Percentiles rank a stretch among this genome's conserved stretches.
These are phyloP conservation scores for Trypanosoma avium DNA, from an alignment of 208 protist species.

Conservation along the genomic window DNA sequence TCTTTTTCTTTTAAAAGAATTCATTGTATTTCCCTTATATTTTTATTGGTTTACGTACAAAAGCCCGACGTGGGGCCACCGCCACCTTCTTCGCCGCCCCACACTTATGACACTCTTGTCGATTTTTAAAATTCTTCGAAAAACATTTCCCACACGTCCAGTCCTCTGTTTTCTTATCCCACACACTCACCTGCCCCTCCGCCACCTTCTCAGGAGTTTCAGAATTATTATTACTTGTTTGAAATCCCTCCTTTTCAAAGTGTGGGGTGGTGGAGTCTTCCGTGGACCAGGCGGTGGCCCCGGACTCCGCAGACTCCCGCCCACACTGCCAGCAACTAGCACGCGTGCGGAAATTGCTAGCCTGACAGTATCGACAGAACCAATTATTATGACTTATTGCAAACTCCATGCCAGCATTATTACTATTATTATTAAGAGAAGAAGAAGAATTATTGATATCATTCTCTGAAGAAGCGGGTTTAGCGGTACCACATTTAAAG, in stretches of 20 bases:
- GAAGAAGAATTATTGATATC: neutral
- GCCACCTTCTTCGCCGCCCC: constrained; percentile 57
- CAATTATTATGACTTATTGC: constrained; percentile 73
- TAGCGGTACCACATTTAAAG: constrained; percentile 59
- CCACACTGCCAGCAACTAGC: constrained; percentile 81
- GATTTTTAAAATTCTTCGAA: constrained; percentile 68
- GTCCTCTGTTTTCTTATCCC: constrained; percentile 46
- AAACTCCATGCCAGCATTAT: neutral
- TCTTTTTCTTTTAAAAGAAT: too few species aligned
- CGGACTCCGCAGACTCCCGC: constrained; percentile 28
- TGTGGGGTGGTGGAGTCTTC: constrained; percentile 32
- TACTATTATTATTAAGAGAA: neutral
- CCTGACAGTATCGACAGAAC: constrained; percentile 69
- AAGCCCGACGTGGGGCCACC: constrained; percentile 32
- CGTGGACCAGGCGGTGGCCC: constrained; percentile 27
- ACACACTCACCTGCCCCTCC: constrained; percentile 38
- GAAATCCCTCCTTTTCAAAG: constrained; percentile 80
- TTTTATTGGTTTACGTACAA: constrained; percentile 74
- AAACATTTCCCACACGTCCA: constrained; percentile 89
- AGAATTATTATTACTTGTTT: constrained; percentile 30
- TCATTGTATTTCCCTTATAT: constrained; percentile 32
- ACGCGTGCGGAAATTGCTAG: constrained; percentile 88
- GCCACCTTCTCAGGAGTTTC: too few species aligned
- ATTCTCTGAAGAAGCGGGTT: constrained; percentile 4
- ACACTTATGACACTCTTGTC: constrained; percentile 78